Conservation (phyloP, 371 early-diverging fungal species). For the Capillidium heterosporum region DNA sequence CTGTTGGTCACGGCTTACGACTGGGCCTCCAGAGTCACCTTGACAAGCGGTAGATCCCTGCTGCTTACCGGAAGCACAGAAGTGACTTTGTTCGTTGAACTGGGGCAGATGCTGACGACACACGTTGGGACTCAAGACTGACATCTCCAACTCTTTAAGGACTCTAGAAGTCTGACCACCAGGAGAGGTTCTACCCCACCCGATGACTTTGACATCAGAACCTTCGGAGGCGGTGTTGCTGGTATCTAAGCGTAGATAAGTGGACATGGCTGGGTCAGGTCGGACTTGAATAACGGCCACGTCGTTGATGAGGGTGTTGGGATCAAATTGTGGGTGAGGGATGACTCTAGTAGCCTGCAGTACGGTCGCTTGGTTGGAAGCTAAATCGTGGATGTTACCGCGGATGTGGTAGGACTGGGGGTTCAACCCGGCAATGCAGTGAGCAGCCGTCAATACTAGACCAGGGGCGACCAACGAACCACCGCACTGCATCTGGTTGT, state of each 20-base stretch:
- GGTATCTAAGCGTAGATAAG: background rate
- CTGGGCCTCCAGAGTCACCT: conserved; percentile 1
- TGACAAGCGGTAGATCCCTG: background rate
- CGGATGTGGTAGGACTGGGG: background rate
- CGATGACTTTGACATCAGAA: background rate
- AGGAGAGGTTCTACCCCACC: background rate
- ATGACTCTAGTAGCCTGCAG: background rate
- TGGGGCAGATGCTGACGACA: background rate
- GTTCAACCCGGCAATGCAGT: background rate
- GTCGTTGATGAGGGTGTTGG: background rate
- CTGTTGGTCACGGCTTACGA: background rate
- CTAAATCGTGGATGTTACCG: background rate
- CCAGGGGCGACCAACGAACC: background rate
- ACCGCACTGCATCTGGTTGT: background rate
- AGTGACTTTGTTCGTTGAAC: background rate
- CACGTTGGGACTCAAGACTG: background rate
- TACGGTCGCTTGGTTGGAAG: background rate
- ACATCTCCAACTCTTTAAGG: background rate
- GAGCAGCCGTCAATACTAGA: background rate
- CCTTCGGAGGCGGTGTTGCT: background rate
- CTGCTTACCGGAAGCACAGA: background rate
- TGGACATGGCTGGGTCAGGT: background rate
- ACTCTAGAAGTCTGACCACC: background rate
- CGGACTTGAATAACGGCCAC: background rate
- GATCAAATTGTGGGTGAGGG: background rate